Evolutionary conservation across 2,329 filamentous ascomycete genomes (phyloP).

Genomic region (Penicillium capsulatum): DNA sequence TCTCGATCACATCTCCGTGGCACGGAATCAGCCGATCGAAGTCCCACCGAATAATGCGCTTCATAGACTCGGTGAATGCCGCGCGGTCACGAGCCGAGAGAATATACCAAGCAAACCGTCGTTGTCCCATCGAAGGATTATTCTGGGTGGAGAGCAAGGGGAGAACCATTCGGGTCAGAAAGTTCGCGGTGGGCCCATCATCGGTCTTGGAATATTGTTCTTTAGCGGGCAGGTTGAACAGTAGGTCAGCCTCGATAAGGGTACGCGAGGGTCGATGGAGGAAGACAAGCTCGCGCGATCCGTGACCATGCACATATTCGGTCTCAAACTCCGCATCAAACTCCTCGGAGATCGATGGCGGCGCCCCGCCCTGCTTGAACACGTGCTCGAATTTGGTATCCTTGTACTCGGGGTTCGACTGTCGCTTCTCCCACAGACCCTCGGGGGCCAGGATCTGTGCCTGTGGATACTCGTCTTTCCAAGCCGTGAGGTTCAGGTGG

Average conservation of each 20-base stretch:
- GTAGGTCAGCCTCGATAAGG: constrained; percentile 80
- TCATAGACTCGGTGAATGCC: constrained; percentile 66
- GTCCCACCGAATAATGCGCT: constrained; percentile 71
- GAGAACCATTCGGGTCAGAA: constrained; percentile 56
- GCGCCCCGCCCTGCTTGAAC: constrained; percentile 54
- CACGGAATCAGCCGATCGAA: constrained; percentile 84
- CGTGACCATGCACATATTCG: constrained; percentile 75
- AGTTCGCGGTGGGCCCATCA: constrained; percentile 52
- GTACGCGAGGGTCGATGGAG: constrained; percentile 72
- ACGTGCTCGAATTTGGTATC: constrained; percentile 63
- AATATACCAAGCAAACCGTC: constrained; percentile 77
- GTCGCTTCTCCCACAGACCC: constrained; percentile 77
- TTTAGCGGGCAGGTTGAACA: constrained; percentile 83
- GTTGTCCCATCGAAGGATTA: constrained; percentile 66
- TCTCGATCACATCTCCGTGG: constrained; percentile 85
- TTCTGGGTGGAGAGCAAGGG: constrained; percentile 54
- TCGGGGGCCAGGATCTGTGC: constrained; percentile 79
- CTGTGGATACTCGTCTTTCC: constrained; percentile 72
- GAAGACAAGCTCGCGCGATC: constrained; percentile 85
- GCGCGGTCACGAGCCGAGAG: constrained; percentile 58
- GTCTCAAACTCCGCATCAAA: constrained; percentile 84
- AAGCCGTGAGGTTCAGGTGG: constrained; percentile 86
- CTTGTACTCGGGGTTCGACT: constrained; percentile 53
- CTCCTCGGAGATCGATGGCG: constrained; percentile 61
- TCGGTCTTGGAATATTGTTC: constrained; percentile 72